Percentiles rank a stretch among this genome's conserved stretches.
phyloP scores from a whole-genome alignment of 164 flowering plant species.

The Santalum album region DNA sequence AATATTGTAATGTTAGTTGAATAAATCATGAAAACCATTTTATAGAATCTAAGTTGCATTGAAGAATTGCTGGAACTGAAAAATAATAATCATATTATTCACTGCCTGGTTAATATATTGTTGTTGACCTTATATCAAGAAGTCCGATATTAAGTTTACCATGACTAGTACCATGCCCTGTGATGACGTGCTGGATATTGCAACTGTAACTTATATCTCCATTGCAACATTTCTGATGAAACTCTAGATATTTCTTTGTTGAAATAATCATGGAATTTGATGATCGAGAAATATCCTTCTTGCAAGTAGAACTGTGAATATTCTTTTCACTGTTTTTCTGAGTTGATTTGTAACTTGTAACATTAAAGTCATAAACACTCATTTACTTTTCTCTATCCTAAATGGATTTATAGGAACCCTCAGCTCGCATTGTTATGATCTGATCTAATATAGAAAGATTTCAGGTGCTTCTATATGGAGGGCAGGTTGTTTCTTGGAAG shows the following conservation, averaged over 20 bases:
- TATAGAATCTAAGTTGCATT: neutral
- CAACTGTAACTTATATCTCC: neutral
- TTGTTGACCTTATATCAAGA: too few relatives aligned
- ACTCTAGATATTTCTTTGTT: neutral
- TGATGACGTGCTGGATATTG: too few relatives aligned
- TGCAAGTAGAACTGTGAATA: too few relatives aligned
- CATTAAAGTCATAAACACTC: neutral
- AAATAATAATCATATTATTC: too few relatives aligned
- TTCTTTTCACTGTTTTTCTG: too few relatives aligned
- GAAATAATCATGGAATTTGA: neutral
- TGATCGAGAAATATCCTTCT: too few relatives aligned
- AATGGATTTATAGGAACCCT: too few relatives aligned
- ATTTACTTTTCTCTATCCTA: neutral
- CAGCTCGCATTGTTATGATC: neutral
- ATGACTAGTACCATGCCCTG: too few relatives aligned
- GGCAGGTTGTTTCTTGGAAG: slow-evolving; percentile 86
- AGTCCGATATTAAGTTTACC: too few relatives aligned
- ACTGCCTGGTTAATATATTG: too few relatives aligned
- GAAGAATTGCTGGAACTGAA: neutral
- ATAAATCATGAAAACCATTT: too few relatives aligned
- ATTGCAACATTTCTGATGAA: neutral
- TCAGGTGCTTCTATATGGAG: slow-evolving; percentile 74
- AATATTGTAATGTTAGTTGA: too few relatives aligned
- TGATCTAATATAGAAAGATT: slow-evolving; percentile 9
- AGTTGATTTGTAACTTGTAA: neutral